Evolutionary conservation across 331 rosid genomes (phyloP), one percentile per base, ranked within the genome.

Genomic region (Telfairia occidentalis): DNA sequence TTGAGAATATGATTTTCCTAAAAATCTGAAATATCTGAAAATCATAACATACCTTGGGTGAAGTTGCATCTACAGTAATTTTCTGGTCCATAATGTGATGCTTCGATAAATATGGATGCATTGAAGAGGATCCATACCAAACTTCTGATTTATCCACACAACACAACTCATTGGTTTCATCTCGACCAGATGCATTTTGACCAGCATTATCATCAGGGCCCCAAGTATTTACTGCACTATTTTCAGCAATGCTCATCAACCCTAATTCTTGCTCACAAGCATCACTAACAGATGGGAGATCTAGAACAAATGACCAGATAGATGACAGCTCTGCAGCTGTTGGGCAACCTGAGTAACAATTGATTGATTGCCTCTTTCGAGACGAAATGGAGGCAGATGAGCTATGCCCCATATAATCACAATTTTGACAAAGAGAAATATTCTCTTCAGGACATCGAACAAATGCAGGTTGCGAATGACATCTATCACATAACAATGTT

Each of bases 231-330:
- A 71, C 81, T 18, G 77, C 61, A 50, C 84, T 43, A 78, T 88
- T 87, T 87, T 95, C 97, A 32, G 82, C 79, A 75, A 92, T 92
- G 85, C 90, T 90, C 99, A 95, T 92, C 81, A 90, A 86, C 43
- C 97, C 91, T 74, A 95, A 81, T 81, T 89, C 91, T 82, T 90
- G 92, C 86, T 92, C 97, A 79, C 99, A 95, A 7, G 89, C 86
- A 45, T 90, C 96, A 1, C 92, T 87, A 1, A 45, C 78, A 15
- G 93, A 78, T 60, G 90, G 90, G 49, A 83, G 77, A 60, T 90
- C 93, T 23, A 78, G 76, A 80, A 87, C 84, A 74, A 92, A 95
- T 38, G 97, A 81, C 99, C 99, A 95, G 74, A 92, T 86, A 11
- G 97, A 90, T 60, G 97, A 92, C 76, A 95, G 85, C 67, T 95